Evolutionary conservation across 2,329 filamentous ascomycete genomes (phyloP).

Genomic region (Colletotrichum salicis): DNA sequence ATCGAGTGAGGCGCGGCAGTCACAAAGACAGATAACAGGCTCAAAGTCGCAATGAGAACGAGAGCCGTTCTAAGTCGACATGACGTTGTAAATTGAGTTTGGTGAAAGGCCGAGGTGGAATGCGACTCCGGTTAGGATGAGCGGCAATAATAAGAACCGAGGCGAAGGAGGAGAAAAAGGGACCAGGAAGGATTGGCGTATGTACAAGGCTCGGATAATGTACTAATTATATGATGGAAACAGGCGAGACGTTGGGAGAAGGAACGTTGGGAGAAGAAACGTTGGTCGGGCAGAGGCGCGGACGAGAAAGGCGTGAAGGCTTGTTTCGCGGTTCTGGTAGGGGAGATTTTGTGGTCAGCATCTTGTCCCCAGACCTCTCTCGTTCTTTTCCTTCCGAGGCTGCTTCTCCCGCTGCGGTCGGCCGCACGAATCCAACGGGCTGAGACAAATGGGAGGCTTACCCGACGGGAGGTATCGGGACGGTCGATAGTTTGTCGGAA

Average conservation of each 20-base stretch:
- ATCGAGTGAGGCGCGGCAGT: conserved; percentile 12
- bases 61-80: conserved; percentile 20
- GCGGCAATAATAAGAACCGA: neutral
- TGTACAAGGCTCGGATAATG: neutral
- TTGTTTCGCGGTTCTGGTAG: conserved; percentile 25
- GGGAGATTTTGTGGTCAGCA: conserved; percentile 26
- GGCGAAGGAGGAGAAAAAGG: neutral
- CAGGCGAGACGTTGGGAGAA: conserved; percentile 7
- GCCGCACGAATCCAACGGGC: neutral
- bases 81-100: conserved; percentile 22
- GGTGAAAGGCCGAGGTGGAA: conserved; percentile 14
- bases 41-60: conserved; percentile 14
- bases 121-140: conserved; percentile 2
- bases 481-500: conserved; percentile 19
- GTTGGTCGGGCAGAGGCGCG: conserved; percentile 11
- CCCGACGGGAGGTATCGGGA: conserved; percentile 7
- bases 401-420: conserved; percentile 24
- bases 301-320: conserved; percentile 13
- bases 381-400: conserved; percentile 22
- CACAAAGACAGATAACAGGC: conserved; percentile 2
- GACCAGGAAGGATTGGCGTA: neutral
- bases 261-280: conserved; percentile 30
- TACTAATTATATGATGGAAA: conserved; percentile 10
- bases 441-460: conserved; percentile 27
- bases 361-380: conserved; percentile 29